These are phyloP conservation scores for Claviceps sorghi DNA, from an alignment of 2,329 filamentous ascomycete species.

Conservation along the genomic window DNA sequence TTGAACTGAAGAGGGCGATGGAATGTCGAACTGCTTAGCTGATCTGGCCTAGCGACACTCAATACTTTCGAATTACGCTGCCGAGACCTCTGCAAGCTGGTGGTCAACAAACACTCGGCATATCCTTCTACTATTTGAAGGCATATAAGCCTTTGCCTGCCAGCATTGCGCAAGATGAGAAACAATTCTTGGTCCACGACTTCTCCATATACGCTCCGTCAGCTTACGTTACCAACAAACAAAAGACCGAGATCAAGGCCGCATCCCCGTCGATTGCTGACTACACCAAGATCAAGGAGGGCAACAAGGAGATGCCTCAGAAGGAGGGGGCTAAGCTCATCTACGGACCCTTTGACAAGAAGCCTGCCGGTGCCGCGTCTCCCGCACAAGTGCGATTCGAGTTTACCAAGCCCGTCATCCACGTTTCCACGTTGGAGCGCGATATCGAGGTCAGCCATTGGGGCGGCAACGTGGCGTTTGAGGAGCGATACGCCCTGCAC, in stretches of 20 bases:
- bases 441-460: constrained; percentile 95
- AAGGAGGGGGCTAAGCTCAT: constrained; percentile 75
- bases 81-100: constrained; percentile 61
- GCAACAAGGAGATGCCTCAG: constrained; percentile 52
- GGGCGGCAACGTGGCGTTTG: constrained; percentile 90
- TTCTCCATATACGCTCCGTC: constrained; percentile 79
- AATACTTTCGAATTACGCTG: constrained; percentile 77
- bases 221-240: constrained; percentile 73
- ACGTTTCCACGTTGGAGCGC: constrained; percentile 66
- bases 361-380: constrained; percentile 61
- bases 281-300: constrained; percentile 57
- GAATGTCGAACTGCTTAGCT: not conserved
- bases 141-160: constrained; percentile 70
- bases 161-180: constrained; percentile 66
- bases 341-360: constrained; percentile 77
- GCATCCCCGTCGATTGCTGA: constrained; percentile 65
- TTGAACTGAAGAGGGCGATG: not conserved
- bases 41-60: constrained; percentile 39
- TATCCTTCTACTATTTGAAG: constrained; percentile 69
- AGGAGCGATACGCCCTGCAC: constrained; percentile 80
- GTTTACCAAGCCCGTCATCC: constrained; percentile 81
- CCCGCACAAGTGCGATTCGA: constrained; percentile 77
- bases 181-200: constrained; percentile 72
- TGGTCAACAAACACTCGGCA: constrained; percentile 70
- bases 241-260: constrained; percentile 95